Conservation (phyloP, 2,329 filamentous ascomycete species). For the Curvularia sp. region DNA sequence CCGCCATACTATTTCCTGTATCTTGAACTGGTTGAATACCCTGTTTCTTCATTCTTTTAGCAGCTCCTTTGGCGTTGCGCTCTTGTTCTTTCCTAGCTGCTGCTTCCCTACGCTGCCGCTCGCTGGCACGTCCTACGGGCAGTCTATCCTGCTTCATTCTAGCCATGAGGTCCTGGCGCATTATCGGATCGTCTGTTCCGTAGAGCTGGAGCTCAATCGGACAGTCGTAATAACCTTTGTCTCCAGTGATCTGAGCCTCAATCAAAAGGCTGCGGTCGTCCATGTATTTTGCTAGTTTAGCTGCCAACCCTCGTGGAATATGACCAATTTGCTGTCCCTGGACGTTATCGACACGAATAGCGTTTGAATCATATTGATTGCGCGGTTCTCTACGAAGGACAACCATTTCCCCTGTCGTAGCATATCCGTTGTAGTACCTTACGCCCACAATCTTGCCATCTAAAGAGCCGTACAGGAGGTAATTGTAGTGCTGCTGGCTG, state of each 20-base stretch:
- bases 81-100: constrained; percentile 63
- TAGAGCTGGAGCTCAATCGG: constrained; percentile 74
- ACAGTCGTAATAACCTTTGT: constrained; percentile 73
- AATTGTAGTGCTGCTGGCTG: constrained; percentile 35
- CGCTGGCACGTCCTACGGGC: constrained; percentile 53
- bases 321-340: constrained; percentile 79
- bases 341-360: constrained; percentile 80
- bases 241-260: constrained; percentile 73
- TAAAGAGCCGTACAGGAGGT: constrained; percentile 47
- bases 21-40: constrained; percentile 36
- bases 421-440: constrained; percentile 50
- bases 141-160: constrained; percentile 71
- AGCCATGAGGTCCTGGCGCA: constrained; percentile 63
- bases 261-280: constrained; percentile 62
- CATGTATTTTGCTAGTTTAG: constrained; percentile 77
- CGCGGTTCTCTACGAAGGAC: constrained; percentile 65
- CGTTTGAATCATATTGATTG: constrained; percentile 68
- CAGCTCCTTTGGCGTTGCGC: constrained; percentile 53
- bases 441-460: constrained; percentile 66
- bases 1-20: constrained; percentile 32
- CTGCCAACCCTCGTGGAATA: constrained; percentile 70
- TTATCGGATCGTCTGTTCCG: constrained; percentile 66
- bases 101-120: constrained; percentile 60
- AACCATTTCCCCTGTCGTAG: constrained; percentile 47
- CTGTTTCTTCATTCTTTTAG: constrained; percentile 41